Conservation (phyloP, 1,284 basidiomycete species). For the Apiotrichum laibachii region DNA sequence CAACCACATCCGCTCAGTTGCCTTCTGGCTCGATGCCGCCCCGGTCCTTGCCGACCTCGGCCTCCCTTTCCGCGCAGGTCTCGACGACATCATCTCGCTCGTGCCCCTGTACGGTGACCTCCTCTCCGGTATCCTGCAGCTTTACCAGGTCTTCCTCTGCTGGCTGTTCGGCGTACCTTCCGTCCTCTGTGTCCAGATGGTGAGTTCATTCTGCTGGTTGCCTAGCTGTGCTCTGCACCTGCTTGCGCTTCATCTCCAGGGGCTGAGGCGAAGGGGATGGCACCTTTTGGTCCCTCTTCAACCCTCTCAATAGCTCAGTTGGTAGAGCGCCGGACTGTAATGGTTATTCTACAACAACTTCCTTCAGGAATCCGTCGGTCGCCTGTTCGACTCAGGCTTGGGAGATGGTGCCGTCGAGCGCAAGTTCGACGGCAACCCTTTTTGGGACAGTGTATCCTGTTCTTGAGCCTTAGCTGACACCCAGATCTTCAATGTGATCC, state of each 20-base stretch:
- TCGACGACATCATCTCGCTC: conserved; percentile 51
- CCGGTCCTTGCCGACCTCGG: conserved; percentile 49
- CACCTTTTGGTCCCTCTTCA: too few relatives aligned
- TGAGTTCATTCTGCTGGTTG: conserved; percentile 11
- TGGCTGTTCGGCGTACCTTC: conserved; percentile 46
- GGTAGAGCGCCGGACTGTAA: too few relatives aligned
- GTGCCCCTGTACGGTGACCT: conserved; percentile 51
- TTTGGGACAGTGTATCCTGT: not conserved
- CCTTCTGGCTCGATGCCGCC: conserved; percentile 37
- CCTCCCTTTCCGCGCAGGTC: conserved; percentile 50
- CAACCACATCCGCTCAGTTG: conserved; percentile 32
- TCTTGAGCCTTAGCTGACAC: not conserved
- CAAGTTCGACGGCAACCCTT: not conserved
- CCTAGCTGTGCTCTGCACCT: too few relatives aligned
- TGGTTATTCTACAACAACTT: not conserved
- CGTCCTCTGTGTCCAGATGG: conserved; percentile 42
- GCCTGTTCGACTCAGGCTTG: conserved; percentile 6
- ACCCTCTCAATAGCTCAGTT: too few relatives aligned
- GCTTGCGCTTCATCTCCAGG: too few relatives aligned
- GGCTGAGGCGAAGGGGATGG: too few relatives aligned
- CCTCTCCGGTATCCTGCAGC: conserved; percentile 44
- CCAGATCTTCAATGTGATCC: conserved; percentile 43
- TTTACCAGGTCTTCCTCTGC: conserved; percentile 50
- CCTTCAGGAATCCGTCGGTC: not conserved
- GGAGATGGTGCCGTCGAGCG: not conserved